Evolutionary conservation across 2,329 filamentous ascomycete species (phyloP).

Genomic region (Fusarium sp.): DNA sequence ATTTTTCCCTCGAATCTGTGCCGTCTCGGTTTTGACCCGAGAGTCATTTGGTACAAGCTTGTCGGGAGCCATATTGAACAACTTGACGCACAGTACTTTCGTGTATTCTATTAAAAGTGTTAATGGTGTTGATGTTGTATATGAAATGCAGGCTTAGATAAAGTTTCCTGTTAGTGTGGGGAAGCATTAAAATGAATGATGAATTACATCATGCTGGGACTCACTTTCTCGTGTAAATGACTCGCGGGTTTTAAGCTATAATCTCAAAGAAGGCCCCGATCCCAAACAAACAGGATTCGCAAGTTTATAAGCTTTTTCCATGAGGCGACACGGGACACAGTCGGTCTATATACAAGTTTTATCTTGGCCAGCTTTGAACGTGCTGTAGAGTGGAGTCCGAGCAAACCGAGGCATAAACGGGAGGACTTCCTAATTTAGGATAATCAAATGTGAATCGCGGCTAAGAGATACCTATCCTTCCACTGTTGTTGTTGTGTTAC

Average conservation of each 20-base stretch:
- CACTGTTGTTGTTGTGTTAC: constrained; percentile 21
- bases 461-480: neutral
- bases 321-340: neutral
- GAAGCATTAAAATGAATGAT: neutral
- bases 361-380: neutral
- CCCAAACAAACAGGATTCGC: neutral
- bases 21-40: constrained; percentile 73
- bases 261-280: neutral
- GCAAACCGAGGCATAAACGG: constrained; percentile 36
- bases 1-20: constrained; percentile 74
- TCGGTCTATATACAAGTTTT: constrained; percentile 2
- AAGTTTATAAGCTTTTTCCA: neutral
- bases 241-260: neutral
- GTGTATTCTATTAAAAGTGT: constrained; percentile 12
- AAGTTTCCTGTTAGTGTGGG: constrained; percentile 8
- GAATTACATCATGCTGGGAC: constrained; percentile 21
- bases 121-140: neutral
- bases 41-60: constrained; percentile 76
- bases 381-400: constrained; percentile 11
- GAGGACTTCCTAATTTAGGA: constrained; percentile 32
- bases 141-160: neutral
- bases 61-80: constrained; percentile 62
- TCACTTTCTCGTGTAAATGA: constrained; percentile 14
- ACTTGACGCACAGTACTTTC: neutral
- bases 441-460: constrained; percentile 21